These are phyloP conservation scores for Trichoderma brevicompactum DNA, from an alignment of 2,329 filamentous ascomycete genomes.

Conservation along the genomic window DNA sequence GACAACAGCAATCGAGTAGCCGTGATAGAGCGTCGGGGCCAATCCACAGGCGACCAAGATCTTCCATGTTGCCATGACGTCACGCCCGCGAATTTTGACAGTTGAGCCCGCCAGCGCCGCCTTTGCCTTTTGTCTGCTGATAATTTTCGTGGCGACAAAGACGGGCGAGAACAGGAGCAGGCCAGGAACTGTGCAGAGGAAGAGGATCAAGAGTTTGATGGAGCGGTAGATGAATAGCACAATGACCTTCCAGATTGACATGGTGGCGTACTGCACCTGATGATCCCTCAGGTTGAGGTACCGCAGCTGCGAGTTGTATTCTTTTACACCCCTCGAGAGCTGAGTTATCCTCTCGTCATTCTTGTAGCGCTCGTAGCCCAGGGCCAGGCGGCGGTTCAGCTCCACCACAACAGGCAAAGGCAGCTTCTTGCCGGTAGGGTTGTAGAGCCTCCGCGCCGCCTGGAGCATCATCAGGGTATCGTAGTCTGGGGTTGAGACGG, in stretches of 20 bases:
- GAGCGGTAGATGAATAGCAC: conserved; percentile 79
- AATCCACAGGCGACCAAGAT: conserved; percentile 84
- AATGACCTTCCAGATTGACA: conserved; percentile 77
- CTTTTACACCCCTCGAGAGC: conserved; percentile 74
- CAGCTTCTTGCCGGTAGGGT: conserved; percentile 90
- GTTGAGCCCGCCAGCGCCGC: conserved; percentile 83
- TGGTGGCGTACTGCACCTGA: conserved; percentile 88
- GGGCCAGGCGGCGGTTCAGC: conserved; percentile 85
- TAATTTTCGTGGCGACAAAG: conserved; percentile 81
- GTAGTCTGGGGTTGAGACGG: conserved; percentile 90
- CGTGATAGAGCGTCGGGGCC: conserved; percentile 79
- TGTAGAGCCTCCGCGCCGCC: conserved; percentile 90
- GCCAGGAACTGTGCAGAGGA: conserved; percentile 82
- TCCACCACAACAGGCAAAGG: conserved; percentile 92
- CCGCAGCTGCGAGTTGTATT: conserved; percentile 85
- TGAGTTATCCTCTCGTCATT: conserved; percentile 81
- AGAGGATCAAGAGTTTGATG: conserved; percentile 74
- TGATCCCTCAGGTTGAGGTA: conserved; percentile 90
- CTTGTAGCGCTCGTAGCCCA: conserved; percentile 92
- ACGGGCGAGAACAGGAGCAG: conserved; percentile 86
- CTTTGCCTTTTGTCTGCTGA: conserved; percentile 79
- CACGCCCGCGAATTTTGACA: conserved; percentile 84
- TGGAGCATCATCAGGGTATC: conserved; percentile 97
- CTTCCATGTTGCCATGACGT: conserved; percentile 95
- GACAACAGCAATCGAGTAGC: conserved; percentile 76